Base-by-base conservation (phyloP, 208 protist species). In the Crithidia thermophila region DNA sequence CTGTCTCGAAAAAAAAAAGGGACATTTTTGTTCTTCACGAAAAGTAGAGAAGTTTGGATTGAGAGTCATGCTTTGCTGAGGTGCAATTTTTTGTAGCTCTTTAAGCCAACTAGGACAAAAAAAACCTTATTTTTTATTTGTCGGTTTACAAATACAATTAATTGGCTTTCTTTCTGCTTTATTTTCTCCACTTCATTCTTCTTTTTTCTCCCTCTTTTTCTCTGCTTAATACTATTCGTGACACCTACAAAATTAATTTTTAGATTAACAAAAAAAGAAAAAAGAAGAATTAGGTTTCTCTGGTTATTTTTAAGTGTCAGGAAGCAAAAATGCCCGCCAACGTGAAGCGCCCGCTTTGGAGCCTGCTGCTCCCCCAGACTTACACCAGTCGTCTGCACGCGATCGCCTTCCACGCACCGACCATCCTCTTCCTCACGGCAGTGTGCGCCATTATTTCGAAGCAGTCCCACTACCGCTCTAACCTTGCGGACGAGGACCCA, bases 281-380 rank as follows among this genome's bases (percentile, higher is more conserved):
- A 69, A 69, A 52, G 33, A 43, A 13, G 9, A 60, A 20, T 34
- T 42, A 25, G n/a, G 11, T 53, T 58, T 20, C 37, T 11, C 27
- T 55, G 59, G 16, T 34, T 67, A 25, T 67, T 40, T 23, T 57
- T 36, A 27, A 34, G n/a, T n/a, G n/a, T n/a, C n/a, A n/a, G n/a
- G n/a, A n/a, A n/a, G n/a, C n/a, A n/a, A 53, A 51, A 25, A 79
- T 77, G 67, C 65, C 71, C 13, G 70, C 75, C 18, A 42, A 53
- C 30, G 91, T 96, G 20, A 93, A 91, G 75, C 84, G 91, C 16
- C 91, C 91, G 9, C 59, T 94, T 3, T 96, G 88, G 88, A 81
- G 70, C 34, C 63, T 84, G 18, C 69, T 96, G 36, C 27, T 94
- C 20, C 91, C 91, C 0, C 62, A 78, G 18, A 93, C 91, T 31